Evolutionary conservation across 177 flowering plant genomes (phyloP), one percentile per base, ranked within the genome.

Genomic region (Vitis hybrid): DNA sequence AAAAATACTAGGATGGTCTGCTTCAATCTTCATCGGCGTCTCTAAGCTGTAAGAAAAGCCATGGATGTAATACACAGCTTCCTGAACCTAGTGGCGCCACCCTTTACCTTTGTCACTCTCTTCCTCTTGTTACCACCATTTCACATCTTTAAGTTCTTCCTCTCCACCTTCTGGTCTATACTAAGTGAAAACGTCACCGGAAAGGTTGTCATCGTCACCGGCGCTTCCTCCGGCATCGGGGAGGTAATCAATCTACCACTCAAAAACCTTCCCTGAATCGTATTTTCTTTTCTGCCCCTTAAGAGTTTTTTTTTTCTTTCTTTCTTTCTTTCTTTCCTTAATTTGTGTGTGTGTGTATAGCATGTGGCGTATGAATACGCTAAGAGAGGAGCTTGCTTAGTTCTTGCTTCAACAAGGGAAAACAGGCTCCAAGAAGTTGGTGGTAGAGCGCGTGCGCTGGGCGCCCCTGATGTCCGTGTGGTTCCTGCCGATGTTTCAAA

Each of bases 301-400:
- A 0, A 22, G 29, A 26, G 29, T 26, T 26, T 26, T 26, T 39
- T 1, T 39, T 39, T 34, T 34, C 0, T 34, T 34, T 20, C 22
- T 22, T 22, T 22, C 22, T 22, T 39, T 39, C 7, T 39, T 39
- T 39, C 2, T 39, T 39, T 39, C 5, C 8, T 39, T 39, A 39
- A 39, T 7, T 39, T 39, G 45, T 39, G 0, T 56, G 16, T 10
- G 29, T 50, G 34, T 26, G 0, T 29, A 55, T 62, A 87, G 92
- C 74, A 84, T 55, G 52, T 86, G 58, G 90, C 92, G 1, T 88
- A 88, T 67, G 83, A 88, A 63, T 87, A 90, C 65, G 92, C 88
- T 0, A 84, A 73, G 70, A 85, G 74, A 81, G 84, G 85, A 22
- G 92, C 92, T 4, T 66, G 63, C 14, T 64, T 90, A 59, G 85